Evolutionary conservation across 306 rosid genomes (phyloP).

Genomic region (Quercus glauca): DNA sequence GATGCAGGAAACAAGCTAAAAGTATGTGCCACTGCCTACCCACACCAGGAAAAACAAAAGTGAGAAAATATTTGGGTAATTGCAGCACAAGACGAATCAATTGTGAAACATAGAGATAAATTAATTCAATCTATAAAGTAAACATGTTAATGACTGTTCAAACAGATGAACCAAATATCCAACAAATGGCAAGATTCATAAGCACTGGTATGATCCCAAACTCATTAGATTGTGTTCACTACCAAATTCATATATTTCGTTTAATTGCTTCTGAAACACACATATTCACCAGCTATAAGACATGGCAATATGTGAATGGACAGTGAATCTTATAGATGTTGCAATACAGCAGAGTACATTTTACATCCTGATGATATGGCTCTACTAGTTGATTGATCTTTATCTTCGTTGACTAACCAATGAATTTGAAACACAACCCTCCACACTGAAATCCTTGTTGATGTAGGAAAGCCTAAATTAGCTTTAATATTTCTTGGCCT

Average conservation of each 20-base stretch:
- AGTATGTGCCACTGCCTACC: constrained; percentile 17
- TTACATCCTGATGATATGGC: not conserved
- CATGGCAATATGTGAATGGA: not conserved
- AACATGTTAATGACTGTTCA: not conserved
- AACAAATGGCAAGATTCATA: not conserved
- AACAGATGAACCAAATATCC: not conserved
- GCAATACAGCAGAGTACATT: not conserved
- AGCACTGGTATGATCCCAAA: not conserved
- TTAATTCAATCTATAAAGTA: not conserved
- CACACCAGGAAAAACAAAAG: not conserved
- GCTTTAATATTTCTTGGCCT: not conserved
- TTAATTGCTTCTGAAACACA: not conserved
- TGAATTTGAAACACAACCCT: not conserved
- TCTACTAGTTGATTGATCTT: not conserved
- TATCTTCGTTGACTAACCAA: not conserved
- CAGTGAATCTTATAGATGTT: not conserved
- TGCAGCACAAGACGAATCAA: not conserved
- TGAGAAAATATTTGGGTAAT: not conserved
- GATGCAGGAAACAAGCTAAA: constrained; percentile 14
- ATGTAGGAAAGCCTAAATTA: not conserved
- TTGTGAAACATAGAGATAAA: not conserved
- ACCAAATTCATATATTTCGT: not conserved
- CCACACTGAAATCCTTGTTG: not conserved
- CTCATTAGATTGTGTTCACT: not conserved
- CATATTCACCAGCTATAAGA: too few species aligned